phyloP scores from a whole-genome alignment of 139 green algal genomes.

The Diplosphaera chodatii region DNA sequence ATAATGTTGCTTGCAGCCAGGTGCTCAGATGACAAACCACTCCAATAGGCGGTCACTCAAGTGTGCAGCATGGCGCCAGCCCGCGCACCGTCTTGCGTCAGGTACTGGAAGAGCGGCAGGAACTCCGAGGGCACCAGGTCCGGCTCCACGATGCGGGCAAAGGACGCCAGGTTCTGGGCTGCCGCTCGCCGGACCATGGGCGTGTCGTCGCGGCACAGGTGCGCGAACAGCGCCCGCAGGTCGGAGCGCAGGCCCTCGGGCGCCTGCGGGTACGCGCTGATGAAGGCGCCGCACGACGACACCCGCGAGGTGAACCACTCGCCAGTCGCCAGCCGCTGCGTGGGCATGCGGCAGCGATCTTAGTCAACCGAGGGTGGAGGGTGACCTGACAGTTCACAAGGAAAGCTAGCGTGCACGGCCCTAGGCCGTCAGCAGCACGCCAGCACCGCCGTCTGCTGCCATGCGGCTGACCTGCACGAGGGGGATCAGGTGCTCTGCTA shows the following conservation, averaged over 20 bases:
- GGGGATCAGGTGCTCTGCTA: conserved; percentile 75
- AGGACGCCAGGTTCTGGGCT: conserved; percentile 78
- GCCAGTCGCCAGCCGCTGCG: conserved; percentile 80
- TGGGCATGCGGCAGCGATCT: no score
- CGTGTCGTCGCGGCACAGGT: conserved; percentile 93
- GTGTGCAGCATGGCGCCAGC: no score
- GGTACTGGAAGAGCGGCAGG: conserved; percentile 78
- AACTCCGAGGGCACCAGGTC: conserved; percentile 74
- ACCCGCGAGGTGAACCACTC: conserved; percentile 98
- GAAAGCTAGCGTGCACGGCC: no score
- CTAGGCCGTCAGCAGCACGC: no score
- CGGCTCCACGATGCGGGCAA: conserved; percentile 72
- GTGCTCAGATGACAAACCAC: no score
- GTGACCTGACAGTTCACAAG: no score
- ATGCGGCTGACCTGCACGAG: no score
- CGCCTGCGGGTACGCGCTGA: conserved; percentile 63
- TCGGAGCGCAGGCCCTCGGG: conserved; percentile 39
- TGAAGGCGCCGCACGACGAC: conserved; percentile 85
- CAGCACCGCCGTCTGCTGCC: no score
- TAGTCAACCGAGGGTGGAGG: no score
- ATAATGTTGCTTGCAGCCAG: no score
- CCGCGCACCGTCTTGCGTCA: conserved; percentile 82
- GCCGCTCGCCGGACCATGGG: conserved; percentile 89
- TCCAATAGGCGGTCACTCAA: no score
- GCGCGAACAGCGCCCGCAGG: conserved; percentile 68